Evolutionary conservation across 2,329 filamentous ascomycete genomes (phyloP).

Genomic region (Cyphellophora europaea): DNA sequence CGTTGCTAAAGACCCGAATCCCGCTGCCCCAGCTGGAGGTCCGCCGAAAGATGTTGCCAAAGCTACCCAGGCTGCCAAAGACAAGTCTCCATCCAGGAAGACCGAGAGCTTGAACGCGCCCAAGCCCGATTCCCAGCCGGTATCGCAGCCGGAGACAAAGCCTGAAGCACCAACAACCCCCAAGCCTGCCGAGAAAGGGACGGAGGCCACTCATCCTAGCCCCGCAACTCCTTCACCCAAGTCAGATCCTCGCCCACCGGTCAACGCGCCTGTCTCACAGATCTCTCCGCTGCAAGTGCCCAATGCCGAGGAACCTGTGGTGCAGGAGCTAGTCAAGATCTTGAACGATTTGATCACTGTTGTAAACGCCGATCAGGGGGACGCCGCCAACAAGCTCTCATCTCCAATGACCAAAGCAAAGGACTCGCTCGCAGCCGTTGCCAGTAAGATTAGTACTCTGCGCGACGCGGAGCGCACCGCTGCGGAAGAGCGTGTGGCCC

Average conservation of each 20-base stretch:
- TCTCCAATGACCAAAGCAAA: slow-evolving; percentile 78
- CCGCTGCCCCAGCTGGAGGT: background rate
- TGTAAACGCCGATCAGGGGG: slow-evolving; percentile 68
- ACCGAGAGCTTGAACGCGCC: slow-evolving; percentile 5
- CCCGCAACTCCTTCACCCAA: slow-evolving; percentile 20
- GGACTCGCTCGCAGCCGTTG: slow-evolving; percentile 67
- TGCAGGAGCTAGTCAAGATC: slow-evolving; percentile 89
- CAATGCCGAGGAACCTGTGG: slow-evolving; percentile 72
- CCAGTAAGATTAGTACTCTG: slow-evolving; percentile 65
- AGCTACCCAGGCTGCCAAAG: slow-evolving; percentile 6
- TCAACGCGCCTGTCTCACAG: slow-evolving; percentile 43
- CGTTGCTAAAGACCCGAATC: slow-evolving; percentile 15
- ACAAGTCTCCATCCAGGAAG: slow-evolving; percentile 13
- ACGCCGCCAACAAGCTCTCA: slow-evolving; percentile 59
- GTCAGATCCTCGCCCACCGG: slow-evolving; percentile 27
- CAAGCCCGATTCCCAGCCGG: slow-evolving; percentile 21
- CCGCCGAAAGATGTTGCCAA: slow-evolving; percentile 7
- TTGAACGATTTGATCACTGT: slow-evolving; percentile 93
- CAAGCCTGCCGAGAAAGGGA: slow-evolving; percentile 22
- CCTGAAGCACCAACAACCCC: slow-evolving; percentile 1
- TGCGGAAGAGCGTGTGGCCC: slow-evolving; percentile 65
- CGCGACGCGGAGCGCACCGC: slow-evolving; percentile 60
- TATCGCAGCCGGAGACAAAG: slow-evolving; percentile 10
- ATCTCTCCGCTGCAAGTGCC: slow-evolving; percentile 71
- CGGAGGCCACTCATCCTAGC: slow-evolving; percentile 30